These are phyloP conservation scores for Candida odintsovae DNA, from an alignment of 805 yeast genomes.

Conservation along the genomic window DNA sequence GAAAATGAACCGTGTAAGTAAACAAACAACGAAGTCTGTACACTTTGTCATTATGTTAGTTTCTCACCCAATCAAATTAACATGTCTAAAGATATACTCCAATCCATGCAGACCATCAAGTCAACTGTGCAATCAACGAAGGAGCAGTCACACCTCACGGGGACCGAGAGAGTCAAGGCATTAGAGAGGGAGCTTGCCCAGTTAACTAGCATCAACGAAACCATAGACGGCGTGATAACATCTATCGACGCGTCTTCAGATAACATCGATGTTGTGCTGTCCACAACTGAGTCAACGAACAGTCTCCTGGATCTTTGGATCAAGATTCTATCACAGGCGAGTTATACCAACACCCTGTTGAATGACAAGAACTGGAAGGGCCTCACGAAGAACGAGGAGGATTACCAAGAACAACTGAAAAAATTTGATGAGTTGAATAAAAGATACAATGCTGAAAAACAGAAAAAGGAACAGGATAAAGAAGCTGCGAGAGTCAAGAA, in stretches of 20 bases:
- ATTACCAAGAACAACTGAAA: slow-evolving; percentile 19
- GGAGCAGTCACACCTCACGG: slow-evolving; percentile 12
- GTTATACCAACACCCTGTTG: slow-evolving; percentile 44
- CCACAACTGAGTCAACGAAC: slow-evolving; percentile 42
- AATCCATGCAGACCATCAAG: slow-evolving; percentile 4
- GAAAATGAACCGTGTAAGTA: too few relatives aligned
- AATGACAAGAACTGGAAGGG: slow-evolving; percentile 38
- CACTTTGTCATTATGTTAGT: too few relatives aligned
- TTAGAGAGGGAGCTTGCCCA: slow-evolving; percentile 21
- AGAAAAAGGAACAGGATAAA: slow-evolving; percentile 22
- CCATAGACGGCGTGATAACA: slow-evolving; percentile 17
- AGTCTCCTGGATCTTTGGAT: slow-evolving; percentile 54
- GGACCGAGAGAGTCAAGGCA: slow-evolving; percentile 15
- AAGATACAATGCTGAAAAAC: slow-evolving; percentile 19
- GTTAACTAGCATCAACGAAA: slow-evolving; percentile 13
- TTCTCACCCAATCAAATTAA: not conserved
- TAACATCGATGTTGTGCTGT: slow-evolving; percentile 12
- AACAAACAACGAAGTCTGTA: too few relatives aligned
- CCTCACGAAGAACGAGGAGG: slow-evolving; percentile 18
- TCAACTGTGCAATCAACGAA: slow-evolving; percentile 9
- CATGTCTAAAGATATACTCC: slow-evolving; percentile 8
- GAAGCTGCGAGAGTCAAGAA: slow-evolving; percentile 14
- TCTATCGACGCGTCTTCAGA: slow-evolving; percentile 16
- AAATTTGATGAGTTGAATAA: slow-evolving; percentile 25
- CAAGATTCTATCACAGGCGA: slow-evolving; percentile 55